Evolutionary conservation across 2,329 filamentous ascomycete species (phyloP), one percentile per base, ranked within the genome.

Genomic region (Aspergillus candidus): DNA sequence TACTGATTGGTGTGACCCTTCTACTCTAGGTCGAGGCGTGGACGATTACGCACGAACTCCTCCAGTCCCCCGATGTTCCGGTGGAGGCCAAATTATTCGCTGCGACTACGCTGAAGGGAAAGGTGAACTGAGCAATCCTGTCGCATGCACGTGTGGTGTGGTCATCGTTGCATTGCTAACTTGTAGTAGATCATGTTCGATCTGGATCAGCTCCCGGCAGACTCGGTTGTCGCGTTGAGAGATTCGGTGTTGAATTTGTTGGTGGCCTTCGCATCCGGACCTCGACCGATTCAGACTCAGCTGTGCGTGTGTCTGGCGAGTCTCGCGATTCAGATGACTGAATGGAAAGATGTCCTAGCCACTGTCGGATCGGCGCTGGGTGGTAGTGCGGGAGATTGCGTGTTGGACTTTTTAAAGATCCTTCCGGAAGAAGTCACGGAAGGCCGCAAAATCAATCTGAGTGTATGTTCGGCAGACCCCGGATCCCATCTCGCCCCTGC

Each of bases 371-470:
- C 82, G 44, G 79, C 86, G 35, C 79, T 97, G 44, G 84, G 70
- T 44, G 65, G 58, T 52, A 84, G 86, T 60, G 80, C 84, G 48
- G 81, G 93, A 59, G 82, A 89, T 53, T 93, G 86, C 67, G 86
- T 97, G 60, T 77, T 98, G 62, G 93, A 98, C 69, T 98, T 98
- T 69, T 77, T 98, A 54, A 89, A 88, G 68, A 90, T 98, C 60
- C 82, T 98, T 54, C 93, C 93, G 44, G 93, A 98, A 76, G 93
- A 98, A 78, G 93, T 98, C 63, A 97, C 88, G 58, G 91, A 98
- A 78, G 93, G 93, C 73, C 88, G 93, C 72, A 98, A 97, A 76
- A 96, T 98, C 78, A 95, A 89, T 78, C 79, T 98, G 73, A 90
- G 88, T 81, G 90, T 95, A 93, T 75, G 88, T 91, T 79, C 82